phyloP scores from a whole-genome alignment of 441 rosid genomes.

The California macrophylla region DNA sequence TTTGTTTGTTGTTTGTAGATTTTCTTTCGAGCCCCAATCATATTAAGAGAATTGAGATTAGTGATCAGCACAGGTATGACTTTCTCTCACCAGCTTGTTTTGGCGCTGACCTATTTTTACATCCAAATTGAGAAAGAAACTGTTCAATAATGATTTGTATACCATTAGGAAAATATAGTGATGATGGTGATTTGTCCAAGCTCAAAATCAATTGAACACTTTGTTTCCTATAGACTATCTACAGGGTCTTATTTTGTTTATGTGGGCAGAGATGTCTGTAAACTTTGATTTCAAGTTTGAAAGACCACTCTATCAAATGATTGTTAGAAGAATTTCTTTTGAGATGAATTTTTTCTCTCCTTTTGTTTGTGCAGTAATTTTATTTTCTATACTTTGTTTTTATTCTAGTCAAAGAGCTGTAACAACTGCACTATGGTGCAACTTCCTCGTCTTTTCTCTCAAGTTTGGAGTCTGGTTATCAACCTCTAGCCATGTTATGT shows the following conservation, averaged over 20 bases:
- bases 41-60: constrained; percentile 53
- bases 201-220: not conserved
- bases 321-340: not conserved
- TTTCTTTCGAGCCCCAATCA: constrained; percentile 78
- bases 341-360: not conserved
- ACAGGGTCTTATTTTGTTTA: not conserved
- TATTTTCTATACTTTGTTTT: not conserved
- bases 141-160: not conserved
- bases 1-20: constrained; percentile 32
- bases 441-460: constrained; percentile 88
- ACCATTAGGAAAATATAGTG: not conserved
- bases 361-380: not conserved
- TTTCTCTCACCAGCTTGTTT: not conserved
- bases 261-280: not conserved
- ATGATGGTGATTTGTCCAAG: not conserved
- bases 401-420: constrained; percentile 85
- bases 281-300: not conserved
- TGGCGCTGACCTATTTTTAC: not conserved
- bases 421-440: constrained; percentile 90
- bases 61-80: constrained; percentile 71
- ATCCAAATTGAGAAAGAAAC: not conserved
- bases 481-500: constrained; percentile 89
- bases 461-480: constrained; percentile 85
- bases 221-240: not conserved
- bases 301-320: not conserved